phyloP scores from a whole-genome alignment of 306 rosid genomes.

The Myrica gale region DNA sequence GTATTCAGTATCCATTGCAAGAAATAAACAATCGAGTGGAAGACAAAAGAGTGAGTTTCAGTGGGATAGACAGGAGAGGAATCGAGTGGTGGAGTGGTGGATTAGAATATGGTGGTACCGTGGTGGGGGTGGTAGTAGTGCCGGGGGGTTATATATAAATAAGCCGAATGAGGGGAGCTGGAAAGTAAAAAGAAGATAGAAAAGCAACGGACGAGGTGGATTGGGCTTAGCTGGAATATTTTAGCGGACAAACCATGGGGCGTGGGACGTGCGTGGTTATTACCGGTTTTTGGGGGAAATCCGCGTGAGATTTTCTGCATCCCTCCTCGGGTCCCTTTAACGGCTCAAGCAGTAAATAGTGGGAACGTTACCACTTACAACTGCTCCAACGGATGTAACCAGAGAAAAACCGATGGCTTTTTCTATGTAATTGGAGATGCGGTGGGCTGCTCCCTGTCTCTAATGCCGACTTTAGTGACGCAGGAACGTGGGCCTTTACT shows the following conservation, averaged over 20 bases:
- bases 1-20: slow-evolving; percentile 20
- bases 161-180: not conserved
- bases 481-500: too few species aligned
- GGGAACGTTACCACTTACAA: too few species aligned
- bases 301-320: slow-evolving; percentile 14
- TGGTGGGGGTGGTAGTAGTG: not conserved
- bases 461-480: too few species aligned
- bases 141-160: too few species aligned
- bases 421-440: too few species aligned
- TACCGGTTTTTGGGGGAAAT: slow-evolving; percentile 23
- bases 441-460: too few species aligned
- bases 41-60: too few species aligned
- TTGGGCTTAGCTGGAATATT: slow-evolving; percentile 18
- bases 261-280: slow-evolving; percentile 38
- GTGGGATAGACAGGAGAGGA: not conserved
- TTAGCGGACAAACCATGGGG: slow-evolving; percentile 31
- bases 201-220: not conserved
- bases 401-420: too few species aligned
- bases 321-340: not conserved
- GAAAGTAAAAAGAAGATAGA: not conserved
- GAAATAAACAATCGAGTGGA: not conserved
- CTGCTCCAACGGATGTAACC: too few species aligned
- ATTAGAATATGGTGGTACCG: not conserved
- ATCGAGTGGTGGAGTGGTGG: not conserved
- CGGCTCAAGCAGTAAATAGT: not conserved